Evolutionary conservation across 768 basidiomycete species (phyloP).

Genomic region (Fibroporia radiculosa): DNA sequence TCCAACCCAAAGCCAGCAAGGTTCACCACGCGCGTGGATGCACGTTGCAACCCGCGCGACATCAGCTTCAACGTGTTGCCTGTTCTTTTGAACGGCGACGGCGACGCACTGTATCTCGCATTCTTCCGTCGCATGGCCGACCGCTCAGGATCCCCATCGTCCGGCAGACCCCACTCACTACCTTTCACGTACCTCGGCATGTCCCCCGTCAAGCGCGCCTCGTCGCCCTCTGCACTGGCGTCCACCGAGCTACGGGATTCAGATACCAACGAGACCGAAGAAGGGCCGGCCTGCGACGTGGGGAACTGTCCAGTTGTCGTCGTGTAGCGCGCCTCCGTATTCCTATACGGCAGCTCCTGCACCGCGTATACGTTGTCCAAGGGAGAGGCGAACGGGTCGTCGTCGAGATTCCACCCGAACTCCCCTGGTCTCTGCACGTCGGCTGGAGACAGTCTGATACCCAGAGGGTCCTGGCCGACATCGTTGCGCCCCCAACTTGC

Average conservation of each 20-base stretch:
- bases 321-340: conserved; percentile 11
- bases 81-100: conserved; percentile 56
- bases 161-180: conserved; percentile 21
- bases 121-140: conserved; percentile 34
- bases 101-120: conserved; percentile 42
- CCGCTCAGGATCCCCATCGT: conserved; percentile 40
- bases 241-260: conserved; percentile 24
- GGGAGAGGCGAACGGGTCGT: conserved; percentile 45
- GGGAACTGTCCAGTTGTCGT: conserved; percentile 28
- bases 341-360: conserved; percentile 21
- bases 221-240: conserved; percentile 45
- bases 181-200: conserved; percentile 33
- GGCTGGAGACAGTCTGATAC: conserved; percentile 26
- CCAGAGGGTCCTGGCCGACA: conserved; percentile 40
- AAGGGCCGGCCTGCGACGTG: conserved; percentile 38
- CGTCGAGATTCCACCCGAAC: conserved; percentile 22
- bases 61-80: conserved; percentile 52
- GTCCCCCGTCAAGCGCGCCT: conserved; percentile 48
- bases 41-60: conserved; percentile 48
- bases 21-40: conserved; percentile 79
- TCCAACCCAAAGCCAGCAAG: conserved; percentile 55
- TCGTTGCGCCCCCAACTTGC: conserved; percentile 50
- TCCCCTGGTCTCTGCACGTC: conserved; percentile 17
- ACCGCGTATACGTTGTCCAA: conserved; percentile 30
- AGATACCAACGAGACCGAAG: conserved; percentile 44